Conservation (phyloP, 176 grass and related monocot genomes). For the Carex littledalei region DNA sequence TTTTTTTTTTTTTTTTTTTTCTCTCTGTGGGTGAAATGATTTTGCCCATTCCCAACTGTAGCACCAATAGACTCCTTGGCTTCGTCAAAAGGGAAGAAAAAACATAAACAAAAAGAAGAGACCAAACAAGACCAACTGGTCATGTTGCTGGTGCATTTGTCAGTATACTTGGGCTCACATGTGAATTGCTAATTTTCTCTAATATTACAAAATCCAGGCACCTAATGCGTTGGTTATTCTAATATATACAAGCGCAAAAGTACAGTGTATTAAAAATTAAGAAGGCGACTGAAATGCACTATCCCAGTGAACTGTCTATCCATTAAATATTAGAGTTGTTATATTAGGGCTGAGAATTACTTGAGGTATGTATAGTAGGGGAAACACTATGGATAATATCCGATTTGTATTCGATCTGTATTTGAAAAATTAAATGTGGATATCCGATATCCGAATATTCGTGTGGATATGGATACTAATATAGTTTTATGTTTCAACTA, state of each 20-base stretch:
- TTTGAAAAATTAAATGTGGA: too few species aligned
- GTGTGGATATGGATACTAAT: too few species aligned
- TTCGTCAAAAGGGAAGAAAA: not conserved
- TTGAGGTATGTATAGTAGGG: not conserved
- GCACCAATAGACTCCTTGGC: not conserved
- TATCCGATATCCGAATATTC: too few species aligned
- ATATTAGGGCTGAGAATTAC: not conserved
- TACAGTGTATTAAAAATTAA: not conserved
- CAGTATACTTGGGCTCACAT: not conserved
- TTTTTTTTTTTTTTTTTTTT: too few species aligned
- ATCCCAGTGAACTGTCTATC: not conserved
- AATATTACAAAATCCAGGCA: conserved; percentile 5
- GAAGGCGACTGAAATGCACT: not conserved
- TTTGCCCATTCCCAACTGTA: conserved; percentile 1
- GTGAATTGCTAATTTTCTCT: conserved; percentile 9
- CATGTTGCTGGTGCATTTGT: conserved; percentile 4
- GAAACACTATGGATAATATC: too few species aligned
- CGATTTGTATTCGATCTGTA: too few species aligned
- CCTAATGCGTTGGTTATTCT: conserved; percentile 10
- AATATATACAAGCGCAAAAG: not conserved
- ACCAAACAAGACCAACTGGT: conserved; percentile 2
- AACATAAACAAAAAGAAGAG: not conserved
- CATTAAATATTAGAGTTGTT: not conserved
- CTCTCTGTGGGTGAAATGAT: not conserved
- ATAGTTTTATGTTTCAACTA: too few species aligned